Evolutionary conservation across 257 asterid species (phyloP).

Genomic region (Solanum paucissectum): DNA sequence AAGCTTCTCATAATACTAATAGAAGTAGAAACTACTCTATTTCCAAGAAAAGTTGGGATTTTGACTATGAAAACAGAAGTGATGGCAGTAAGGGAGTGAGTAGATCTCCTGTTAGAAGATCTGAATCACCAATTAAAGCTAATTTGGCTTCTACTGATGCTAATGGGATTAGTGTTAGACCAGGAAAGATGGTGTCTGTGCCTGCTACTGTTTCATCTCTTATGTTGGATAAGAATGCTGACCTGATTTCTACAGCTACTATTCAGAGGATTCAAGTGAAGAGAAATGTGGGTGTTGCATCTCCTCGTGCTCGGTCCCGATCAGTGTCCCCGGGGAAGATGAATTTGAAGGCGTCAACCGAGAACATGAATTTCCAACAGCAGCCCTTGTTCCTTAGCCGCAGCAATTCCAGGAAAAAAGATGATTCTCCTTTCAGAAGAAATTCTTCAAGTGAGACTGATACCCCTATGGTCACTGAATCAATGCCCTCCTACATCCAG

Average conservation of each 20-base stretch:
- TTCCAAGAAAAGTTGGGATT: slow-evolving; percentile 83
- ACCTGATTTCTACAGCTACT: slow-evolving; percentile 14
- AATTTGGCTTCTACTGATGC: not conserved
- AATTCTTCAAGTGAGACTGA: slow-evolving; percentile 72
- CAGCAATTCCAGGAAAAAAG: slow-evolving; percentile 89
- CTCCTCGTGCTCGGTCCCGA: slow-evolving; percentile 64
- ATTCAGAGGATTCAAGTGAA: slow-evolving; percentile 80
- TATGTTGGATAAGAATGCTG: slow-evolving; percentile 36
- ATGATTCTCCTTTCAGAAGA: slow-evolving; percentile 64
- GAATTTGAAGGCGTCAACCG: slow-evolving; percentile 20
- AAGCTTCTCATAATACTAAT: slow-evolving; percentile 19
- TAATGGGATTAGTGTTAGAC: slow-evolving; percentile 17
- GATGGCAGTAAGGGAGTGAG: slow-evolving; percentile 54
- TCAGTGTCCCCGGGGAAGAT: slow-evolving; percentile 51
- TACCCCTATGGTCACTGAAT: slow-evolving; percentile 26
- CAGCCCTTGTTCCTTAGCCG: slow-evolving; percentile 62
- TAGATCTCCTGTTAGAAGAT: slow-evolving; percentile 87
- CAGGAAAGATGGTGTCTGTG: slow-evolving; percentile 81
- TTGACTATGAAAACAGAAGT: slow-evolving; percentile 44
- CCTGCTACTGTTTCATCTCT: slow-evolving; percentile 71
- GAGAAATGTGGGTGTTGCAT: slow-evolving; percentile 64
- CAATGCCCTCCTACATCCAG: not conserved
- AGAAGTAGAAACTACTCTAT: slow-evolving; percentile 55
- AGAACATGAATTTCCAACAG: slow-evolving; percentile 20
- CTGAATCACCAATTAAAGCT: slow-evolving; percentile 63